phyloP scores from a whole-genome alignment of 169 alveolate genomes.

The Cryptosporidium parvum region DNA sequence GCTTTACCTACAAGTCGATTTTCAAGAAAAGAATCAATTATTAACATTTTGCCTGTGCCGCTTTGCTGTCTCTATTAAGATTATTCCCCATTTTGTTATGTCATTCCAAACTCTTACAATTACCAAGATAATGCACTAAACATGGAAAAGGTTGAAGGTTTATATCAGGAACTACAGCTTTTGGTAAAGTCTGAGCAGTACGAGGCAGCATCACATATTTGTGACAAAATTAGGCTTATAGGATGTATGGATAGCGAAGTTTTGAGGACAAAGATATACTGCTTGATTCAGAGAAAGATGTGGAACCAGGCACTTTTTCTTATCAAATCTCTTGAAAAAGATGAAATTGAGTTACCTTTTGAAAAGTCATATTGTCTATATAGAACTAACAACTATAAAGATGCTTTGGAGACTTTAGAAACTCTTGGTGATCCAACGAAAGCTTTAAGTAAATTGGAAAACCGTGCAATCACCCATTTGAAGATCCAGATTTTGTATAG shows the following conservation, averaged over 20 bases:
- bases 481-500: slow-evolving; percentile 54
- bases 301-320: slow-evolving; percentile 54
- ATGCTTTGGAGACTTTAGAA: slow-evolving; percentile 59
- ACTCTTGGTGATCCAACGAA: slow-evolving; percentile 39
- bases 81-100: slow-evolving; percentile 8
- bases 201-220: slow-evolving; percentile 60
- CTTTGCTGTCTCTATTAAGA: slow-evolving; percentile 24
- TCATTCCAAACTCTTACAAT: not conserved
- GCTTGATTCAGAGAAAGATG: slow-evolving; percentile 59
- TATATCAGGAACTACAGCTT: slow-evolving; percentile 43
- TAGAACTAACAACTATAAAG: slow-evolving; percentile 39
- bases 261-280: slow-evolving; percentile 45
- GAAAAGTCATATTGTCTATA: slow-evolving; percentile 74
- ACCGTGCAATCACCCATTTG: slow-evolving; percentile 41
- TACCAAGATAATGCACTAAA: slow-evolving; percentile 10
- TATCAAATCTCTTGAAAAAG: slow-evolving; percentile 47
- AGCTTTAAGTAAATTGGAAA: slow-evolving; percentile 1
- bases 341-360: slow-evolving; percentile 37
- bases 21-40: not conserved
- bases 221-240: slow-evolving; percentile 28
- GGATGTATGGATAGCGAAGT: slow-evolving; percentile 60
- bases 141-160: slow-evolving; percentile 35
- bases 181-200: slow-evolving; percentile 69
- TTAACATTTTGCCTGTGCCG: not conserved
- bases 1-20: not conserved